These are phyloP conservation scores for Cercospora sp. DNA, from an alignment of 2,329 filamentous ascomycete species.

Conservation along the genomic window DNA sequence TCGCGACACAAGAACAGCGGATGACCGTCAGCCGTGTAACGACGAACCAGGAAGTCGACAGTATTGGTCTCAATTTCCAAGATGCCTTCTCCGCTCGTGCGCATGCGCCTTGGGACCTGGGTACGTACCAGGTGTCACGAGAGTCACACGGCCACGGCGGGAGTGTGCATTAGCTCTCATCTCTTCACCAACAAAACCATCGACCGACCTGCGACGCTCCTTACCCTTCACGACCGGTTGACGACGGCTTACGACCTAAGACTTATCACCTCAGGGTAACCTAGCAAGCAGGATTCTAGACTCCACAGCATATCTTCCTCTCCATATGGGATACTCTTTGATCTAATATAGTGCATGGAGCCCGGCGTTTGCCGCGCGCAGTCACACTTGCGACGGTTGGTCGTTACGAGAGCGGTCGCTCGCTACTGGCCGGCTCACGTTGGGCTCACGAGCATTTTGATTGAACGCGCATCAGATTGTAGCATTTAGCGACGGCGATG, in stretches of 20 bases:
- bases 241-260: conserved; percentile 40
- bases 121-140: conserved; percentile 22
- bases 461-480: neutral
- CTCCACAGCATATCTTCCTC: conserved; percentile 25
- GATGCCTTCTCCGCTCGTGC: conserved; percentile 25
- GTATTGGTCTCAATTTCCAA: conserved; percentile 13
- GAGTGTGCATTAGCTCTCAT: conserved; percentile 28
- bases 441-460: neutral
- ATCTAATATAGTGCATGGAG: conserved; percentile 22
- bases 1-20: conserved; percentile 36
- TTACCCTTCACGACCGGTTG: conserved; percentile 23
- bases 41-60: conserved; percentile 33
- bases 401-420: neutral
- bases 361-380: neutral
- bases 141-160: conserved; percentile 28
- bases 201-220: conserved; percentile 24
- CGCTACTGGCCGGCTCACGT: neutral
- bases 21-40: conserved; percentile 47
- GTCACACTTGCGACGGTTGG: neutral
- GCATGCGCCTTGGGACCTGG: conserved; percentile 22
- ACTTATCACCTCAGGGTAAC: conserved; percentile 42
- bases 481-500: conserved; percentile 10
- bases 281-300: conserved; percentile 32
- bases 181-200: conserved; percentile 21
- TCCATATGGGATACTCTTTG: conserved; percentile 30